phyloP scores from a whole-genome alignment of 176 grass and related monocot genomes.

The Echinochloa phyllopogon region DNA sequence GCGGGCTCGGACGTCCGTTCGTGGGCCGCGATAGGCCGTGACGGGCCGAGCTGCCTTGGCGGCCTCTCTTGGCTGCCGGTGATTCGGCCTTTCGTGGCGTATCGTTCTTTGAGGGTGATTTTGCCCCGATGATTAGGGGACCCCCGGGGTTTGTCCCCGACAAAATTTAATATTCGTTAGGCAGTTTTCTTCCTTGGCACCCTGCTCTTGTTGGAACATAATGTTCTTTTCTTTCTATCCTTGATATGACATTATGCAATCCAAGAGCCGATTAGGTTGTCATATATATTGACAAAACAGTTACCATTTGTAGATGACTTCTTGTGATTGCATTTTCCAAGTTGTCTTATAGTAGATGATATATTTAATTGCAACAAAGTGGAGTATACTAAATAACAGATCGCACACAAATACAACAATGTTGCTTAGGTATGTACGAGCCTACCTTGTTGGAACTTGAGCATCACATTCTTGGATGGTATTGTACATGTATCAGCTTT shows the following conservation, averaged over 20 bases:
- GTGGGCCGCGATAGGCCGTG: too few species aligned
- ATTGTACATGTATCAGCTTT: background rate
- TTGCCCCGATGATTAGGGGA: too few species aligned
- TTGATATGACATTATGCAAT: background rate
- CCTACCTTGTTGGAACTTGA: background rate
- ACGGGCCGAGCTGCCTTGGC: too few species aligned
- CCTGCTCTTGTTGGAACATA: background rate
- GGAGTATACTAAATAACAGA: background rate
- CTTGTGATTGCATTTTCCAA: background rate
- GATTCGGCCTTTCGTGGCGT: too few species aligned
- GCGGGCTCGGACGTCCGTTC: too few species aligned
- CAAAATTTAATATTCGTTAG: background rate
- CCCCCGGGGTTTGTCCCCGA: too few species aligned
- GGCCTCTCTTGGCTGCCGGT: too few species aligned
- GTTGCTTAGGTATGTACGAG: background rate
- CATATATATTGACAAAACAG: background rate
- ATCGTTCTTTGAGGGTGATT: too few species aligned
- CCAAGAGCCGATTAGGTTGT: background rate
- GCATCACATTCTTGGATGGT: background rate
- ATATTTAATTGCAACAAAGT: background rate
- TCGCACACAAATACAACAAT: background rate
- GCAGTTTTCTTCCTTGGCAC: background rate
- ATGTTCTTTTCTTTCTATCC: background rate
- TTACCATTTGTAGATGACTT: background rate
- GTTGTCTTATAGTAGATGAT: background rate